These are phyloP conservation scores for Myrmaecium sp. DNA, from an alignment of 2,329 filamentous ascomycete genomes.

Conservation along the genomic window DNA sequence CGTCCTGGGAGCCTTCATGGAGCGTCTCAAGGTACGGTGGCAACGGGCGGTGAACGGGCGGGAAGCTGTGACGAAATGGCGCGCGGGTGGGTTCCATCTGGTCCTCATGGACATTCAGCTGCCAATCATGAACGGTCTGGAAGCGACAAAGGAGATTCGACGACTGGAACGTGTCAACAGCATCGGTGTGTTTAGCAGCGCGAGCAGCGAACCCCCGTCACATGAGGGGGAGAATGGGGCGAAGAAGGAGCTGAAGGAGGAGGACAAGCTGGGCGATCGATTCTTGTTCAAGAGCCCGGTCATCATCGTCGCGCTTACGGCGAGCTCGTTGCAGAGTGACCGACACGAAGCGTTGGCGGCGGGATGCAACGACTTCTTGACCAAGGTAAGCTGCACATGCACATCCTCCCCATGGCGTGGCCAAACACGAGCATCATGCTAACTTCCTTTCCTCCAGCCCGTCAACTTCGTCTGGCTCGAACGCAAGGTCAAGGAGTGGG, in stretches of 20 bases:
- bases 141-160: slow-evolving; percentile 88
- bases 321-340: slow-evolving; percentile 86
- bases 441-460: slow-evolving; percentile 39
- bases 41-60: slow-evolving; percentile 92
- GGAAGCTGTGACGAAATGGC: slow-evolving; percentile 89
- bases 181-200: slow-evolving; percentile 64
- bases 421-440: slow-evolving; percentile 5
- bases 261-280: slow-evolving; percentile 51
- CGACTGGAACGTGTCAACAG: slow-evolving; percentile 77
- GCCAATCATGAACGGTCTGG: slow-evolving; percentile 87
- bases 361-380: slow-evolving; percentile 95
- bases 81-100: slow-evolving; percentile 78
- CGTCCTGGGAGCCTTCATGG: slow-evolving; percentile 88
- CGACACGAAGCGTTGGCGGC: slow-evolving; percentile 86
- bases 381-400: slow-evolving; percentile 50
- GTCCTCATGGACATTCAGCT: slow-evolving; percentile 98
- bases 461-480: slow-evolving; percentile 97
- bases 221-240: slow-evolving; percentile 7
- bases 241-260: slow-evolving; percentile 32
- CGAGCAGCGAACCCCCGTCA: slow-evolving; percentile 1
- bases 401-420: background rate
- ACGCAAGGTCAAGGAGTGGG: slow-evolving; percentile 97
- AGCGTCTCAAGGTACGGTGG: slow-evolving; percentile 88
- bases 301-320: slow-evolving; percentile 92
- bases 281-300: slow-evolving; percentile 83